phyloP scores from a whole-genome alignment of 345 rosid genomes.

The Populus davidiana region DNA sequence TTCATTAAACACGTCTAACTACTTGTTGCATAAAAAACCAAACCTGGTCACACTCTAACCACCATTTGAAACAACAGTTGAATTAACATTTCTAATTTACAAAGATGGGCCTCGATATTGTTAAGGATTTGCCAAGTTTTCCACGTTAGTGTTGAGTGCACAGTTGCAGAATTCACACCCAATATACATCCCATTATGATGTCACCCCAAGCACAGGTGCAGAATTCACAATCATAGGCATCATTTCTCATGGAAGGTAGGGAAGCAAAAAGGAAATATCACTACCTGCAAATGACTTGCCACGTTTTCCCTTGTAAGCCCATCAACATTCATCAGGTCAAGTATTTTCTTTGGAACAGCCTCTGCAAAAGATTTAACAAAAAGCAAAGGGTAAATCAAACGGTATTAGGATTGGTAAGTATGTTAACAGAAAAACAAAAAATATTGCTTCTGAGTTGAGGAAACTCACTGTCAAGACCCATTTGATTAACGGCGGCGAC shows the following conservation, averaged over 20 bases:
- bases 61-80: neutral
- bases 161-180: too few relatives aligned
- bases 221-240: neutral
- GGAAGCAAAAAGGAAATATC: constrained; percentile 14
- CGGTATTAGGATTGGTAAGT: neutral
- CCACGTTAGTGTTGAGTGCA: neutral
- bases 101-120: neutral
- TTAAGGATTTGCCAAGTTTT: neutral
- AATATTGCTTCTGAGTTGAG: neutral
- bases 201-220: neutral
- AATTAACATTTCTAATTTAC: neutral
- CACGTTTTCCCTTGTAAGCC: constrained; percentile 93
- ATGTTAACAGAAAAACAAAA: neutral
- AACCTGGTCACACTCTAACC: neutral
- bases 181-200: neutral
- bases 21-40: neutral
- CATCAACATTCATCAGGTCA: constrained; percentile 84
- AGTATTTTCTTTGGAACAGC: constrained; percentile 95
- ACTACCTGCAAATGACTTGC: constrained; percentile 94
- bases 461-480: constrained; percentile 77
- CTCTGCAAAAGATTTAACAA: constrained; percentile 44
- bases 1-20: neutral
- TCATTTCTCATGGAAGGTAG: neutral
- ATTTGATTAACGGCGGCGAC: constrained; percentile 80
- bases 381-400: constrained; percentile 5